Base-by-base conservation (phyloP, 2,329 filamentous ascomycete species). In the Truncatella angustata region DNA sequence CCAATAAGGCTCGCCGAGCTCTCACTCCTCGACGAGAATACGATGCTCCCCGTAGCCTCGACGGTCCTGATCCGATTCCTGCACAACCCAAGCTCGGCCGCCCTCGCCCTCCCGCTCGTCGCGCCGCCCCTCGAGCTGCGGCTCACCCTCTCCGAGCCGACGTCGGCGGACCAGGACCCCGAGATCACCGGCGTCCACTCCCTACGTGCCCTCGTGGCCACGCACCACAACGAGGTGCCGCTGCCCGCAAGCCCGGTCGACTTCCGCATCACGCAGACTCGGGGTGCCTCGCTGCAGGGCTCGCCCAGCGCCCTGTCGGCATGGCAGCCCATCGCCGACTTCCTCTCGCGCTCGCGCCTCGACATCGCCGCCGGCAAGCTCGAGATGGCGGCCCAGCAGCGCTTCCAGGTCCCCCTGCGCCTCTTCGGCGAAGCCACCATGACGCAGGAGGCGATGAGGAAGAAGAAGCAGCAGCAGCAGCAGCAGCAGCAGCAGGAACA, bases 201-300 rank as follows among this genome's bases (percentile, higher is more conserved):
- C 20, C 63, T 76, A 5, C 63, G 70, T 4, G 68, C 73, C 36
- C 62, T 83, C 24, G 63, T 65, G 32, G 58, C 67, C n/a, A 62
- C 63, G 1, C 66, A 66, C 50, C 54, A 63, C n/a, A 57, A 64
- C 46, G 78, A 82, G 57, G 60, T 78, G 4, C 62, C 81, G 32
- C 67, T 80, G 4, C 79, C 80, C 1, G 51, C 60, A 0, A 66
- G 72, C 28, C 67, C 66, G 44, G 73, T 82, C 45, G 80, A 84
- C 56, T 61, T 78, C 34, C 77, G 78, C 36, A 54, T 82, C 39
- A 63, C 64, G 2, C 74, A 77, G 62, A 62, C 63, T 16, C 62
- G 69, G 5, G 65, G 68, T 34, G 65, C 60, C 51, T 47, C 55
- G 16, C 62, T 76, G 11, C 50, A 56, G 10, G 66, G 62, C 26